Percentiles rank a stretch among this genome's conserved stretches.
Conservation (phyloP, 2,329 filamentous ascomycete genomes). For the Eutypa lata region DNA sequence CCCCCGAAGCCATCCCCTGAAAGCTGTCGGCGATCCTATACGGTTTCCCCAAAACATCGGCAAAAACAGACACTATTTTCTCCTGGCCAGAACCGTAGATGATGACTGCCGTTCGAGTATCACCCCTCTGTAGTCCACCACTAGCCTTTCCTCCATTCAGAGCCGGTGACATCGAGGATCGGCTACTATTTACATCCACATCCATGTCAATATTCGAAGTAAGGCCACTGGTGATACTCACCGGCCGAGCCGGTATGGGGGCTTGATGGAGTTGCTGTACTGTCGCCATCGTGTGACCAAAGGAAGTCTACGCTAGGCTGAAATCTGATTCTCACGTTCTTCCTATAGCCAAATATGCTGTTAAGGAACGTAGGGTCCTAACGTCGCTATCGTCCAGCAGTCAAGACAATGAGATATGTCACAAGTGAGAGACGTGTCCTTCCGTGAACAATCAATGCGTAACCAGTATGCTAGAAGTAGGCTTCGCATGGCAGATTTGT, state of each 20-base stretch:
- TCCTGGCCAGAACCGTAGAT: constrained; percentile 71
- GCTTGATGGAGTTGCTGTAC: constrained; percentile 47
- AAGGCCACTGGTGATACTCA: constrained; percentile 28
- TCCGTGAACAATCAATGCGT: not conserved
- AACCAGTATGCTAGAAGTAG: not conserved
- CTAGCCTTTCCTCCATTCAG: constrained; percentile 39
- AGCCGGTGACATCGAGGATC: constrained; percentile 13
- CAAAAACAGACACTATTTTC: constrained; percentile 69
- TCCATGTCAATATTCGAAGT: constrained; percentile 21
- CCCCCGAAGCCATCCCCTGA: constrained; percentile 48
- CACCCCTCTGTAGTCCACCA: constrained; percentile 48
- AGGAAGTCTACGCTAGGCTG: constrained; percentile 5
- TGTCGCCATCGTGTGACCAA: constrained; percentile 30
- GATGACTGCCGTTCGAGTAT: constrained; percentile 60
- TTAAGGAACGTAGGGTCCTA: not conserved
- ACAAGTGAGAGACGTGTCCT: not conserved
- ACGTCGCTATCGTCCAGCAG: not conserved
- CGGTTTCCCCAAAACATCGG: constrained; percentile 75
- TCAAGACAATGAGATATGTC: not conserved
- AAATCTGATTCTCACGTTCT: not conserved
- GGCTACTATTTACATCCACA: constrained; percentile 10
- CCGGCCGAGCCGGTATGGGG: constrained; percentile 46
- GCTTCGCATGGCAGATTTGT: not conserved
- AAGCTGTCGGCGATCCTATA: constrained; percentile 58
- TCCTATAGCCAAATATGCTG: not conserved